Conservation (phyloP, 768 basidiomycete species). For the Phylloporus arenicola region DNA sequence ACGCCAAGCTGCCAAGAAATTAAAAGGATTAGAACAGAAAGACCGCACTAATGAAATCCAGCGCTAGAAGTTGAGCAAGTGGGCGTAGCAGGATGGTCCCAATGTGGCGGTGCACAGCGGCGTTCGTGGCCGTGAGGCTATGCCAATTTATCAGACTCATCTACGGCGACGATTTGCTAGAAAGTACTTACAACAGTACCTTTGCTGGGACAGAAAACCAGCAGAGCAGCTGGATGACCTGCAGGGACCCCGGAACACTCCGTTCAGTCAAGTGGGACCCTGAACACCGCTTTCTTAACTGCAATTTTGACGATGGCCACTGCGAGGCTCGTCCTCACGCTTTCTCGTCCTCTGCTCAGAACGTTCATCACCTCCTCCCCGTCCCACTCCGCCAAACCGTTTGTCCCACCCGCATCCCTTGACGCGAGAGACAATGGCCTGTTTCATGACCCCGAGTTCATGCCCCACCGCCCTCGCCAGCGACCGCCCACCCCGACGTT, state of each 20-base stretch:
- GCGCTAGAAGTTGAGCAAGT: not conserved
- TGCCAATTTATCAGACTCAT: not conserved
- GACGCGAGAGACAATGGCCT: not conserved
- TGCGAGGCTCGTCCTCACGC: conserved; percentile 5
- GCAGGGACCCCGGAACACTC: conserved; percentile 14
- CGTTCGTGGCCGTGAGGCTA: conserved; percentile 7
- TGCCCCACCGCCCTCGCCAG: conserved; percentile 9
- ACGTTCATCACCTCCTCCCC: conserved; percentile 5
- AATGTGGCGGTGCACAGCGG: not conserved
- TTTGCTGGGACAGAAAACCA: too few species aligned
- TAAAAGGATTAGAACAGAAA: not conserved
- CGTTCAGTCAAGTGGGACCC: conserved; percentile 7
- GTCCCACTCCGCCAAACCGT: conserved; percentile 4
- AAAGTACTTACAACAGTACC: too few species aligned
- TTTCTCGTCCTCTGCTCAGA: not conserved
- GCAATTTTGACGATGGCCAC: conserved; percentile 12
- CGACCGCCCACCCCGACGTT: conserved; percentile 69
- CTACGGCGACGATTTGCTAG: too few species aligned
- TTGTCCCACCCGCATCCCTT: conserved; percentile 27
- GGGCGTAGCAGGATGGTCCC: not conserved
- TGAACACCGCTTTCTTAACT: conserved; percentile 10
- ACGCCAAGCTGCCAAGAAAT: not conserved
- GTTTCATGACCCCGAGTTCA: conserved; percentile 3
- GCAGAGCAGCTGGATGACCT: not conserved
- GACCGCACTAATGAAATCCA: not conserved